These are phyloP conservation scores for Phylloporus gajari DNA, from an alignment of 1,284 basidiomycete genomes.

Conservation along the genomic window DNA sequence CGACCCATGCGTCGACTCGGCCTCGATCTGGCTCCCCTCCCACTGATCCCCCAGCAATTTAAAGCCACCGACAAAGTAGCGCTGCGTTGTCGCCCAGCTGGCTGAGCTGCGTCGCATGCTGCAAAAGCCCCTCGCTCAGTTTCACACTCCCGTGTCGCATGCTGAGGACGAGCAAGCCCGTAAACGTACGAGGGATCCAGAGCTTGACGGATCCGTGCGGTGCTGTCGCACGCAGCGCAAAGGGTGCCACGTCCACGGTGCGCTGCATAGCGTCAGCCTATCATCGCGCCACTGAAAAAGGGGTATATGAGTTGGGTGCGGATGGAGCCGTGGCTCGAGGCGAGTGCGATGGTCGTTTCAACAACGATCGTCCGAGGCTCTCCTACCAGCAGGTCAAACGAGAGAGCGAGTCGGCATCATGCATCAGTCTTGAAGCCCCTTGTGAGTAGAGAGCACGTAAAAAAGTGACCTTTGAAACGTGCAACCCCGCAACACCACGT, in stretches of 20 bases:
- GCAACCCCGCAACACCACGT: too few species aligned
- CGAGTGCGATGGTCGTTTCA: too few species aligned
- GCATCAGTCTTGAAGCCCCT: too few species aligned
- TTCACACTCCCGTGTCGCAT: slow-evolving; percentile 27
- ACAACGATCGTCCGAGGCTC: too few species aligned
- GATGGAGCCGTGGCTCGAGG: too few species aligned
- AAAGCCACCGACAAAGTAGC: slow-evolving; percentile 39
- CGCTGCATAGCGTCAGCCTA: too few species aligned
- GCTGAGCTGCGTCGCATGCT: slow-evolving; percentile 31
- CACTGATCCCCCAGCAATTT: slow-evolving; percentile 24
- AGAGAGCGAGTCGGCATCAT: slow-evolving; percentile 40
- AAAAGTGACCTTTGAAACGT: too few species aligned
- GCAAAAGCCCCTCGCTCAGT: slow-evolving; percentile 22
- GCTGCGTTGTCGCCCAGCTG: slow-evolving; percentile 21
- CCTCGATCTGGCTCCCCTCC: slow-evolving; percentile 22
- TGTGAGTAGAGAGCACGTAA: too few species aligned
- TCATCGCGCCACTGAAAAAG: too few species aligned
- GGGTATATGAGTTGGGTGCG: too few species aligned
- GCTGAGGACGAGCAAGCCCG: slow-evolving; percentile 32
- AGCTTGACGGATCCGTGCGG: slow-evolving; percentile 29
- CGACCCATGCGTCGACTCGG: slow-evolving; percentile 19
- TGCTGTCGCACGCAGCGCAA: neutral
- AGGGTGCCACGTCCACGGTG: slow-evolving; percentile 18
- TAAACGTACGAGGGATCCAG: slow-evolving; percentile 34
- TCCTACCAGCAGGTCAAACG: too few species aligned